These are phyloP conservation scores for Aspergillus floridensis DNA, from an alignment of 2,329 filamentous ascomycete genomes.

Conservation along the genomic window DNA sequence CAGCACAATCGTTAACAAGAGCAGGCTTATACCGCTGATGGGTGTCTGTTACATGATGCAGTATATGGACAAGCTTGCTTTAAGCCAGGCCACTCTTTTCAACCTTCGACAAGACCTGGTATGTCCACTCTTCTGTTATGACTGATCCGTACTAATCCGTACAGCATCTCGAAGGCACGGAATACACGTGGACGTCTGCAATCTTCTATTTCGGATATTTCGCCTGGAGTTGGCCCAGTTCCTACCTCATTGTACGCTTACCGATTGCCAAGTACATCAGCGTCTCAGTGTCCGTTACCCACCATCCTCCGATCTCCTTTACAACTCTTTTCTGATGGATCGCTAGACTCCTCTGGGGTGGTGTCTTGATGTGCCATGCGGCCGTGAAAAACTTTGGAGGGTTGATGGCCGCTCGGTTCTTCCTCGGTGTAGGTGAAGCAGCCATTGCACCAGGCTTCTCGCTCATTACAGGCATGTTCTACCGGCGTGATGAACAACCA, in stretches of 20 bases:
- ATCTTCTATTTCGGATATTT: constrained; percentile 38
- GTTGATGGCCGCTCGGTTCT: constrained; percentile 43
- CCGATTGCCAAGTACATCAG: constrained; percentile 30
- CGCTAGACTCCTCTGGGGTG: constrained; percentile 33
- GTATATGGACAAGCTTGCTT: constrained; percentile 32
- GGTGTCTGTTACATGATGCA: constrained; percentile 30
- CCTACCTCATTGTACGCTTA: constrained; percentile 36
- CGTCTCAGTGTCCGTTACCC: constrained; percentile 28
- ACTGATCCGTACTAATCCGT: neutral
- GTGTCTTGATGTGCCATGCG: constrained; percentile 33
- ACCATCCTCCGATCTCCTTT: neutral
- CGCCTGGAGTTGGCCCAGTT: constrained; percentile 41
- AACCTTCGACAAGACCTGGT: constrained; percentile 25
- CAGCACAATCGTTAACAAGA: neutral
- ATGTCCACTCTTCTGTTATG: neutral
- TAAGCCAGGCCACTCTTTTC: constrained; percentile 31
- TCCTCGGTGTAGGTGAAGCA: constrained; percentile 31
- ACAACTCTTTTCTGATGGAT: constrained; percentile 21
- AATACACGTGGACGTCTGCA: constrained; percentile 34
- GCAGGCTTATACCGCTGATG: constrained; percentile 29
- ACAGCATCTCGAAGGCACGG: constrained; percentile 25
- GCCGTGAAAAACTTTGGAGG: constrained; percentile 28
- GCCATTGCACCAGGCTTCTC: constrained; percentile 35
- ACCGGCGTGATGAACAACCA: constrained; percentile 34
- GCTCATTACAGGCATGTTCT: constrained; percentile 39